phyloP scores from a whole-genome alignment of 2,329 filamentous ascomycete genomes.

The Plenodomus lindquistii region DNA sequence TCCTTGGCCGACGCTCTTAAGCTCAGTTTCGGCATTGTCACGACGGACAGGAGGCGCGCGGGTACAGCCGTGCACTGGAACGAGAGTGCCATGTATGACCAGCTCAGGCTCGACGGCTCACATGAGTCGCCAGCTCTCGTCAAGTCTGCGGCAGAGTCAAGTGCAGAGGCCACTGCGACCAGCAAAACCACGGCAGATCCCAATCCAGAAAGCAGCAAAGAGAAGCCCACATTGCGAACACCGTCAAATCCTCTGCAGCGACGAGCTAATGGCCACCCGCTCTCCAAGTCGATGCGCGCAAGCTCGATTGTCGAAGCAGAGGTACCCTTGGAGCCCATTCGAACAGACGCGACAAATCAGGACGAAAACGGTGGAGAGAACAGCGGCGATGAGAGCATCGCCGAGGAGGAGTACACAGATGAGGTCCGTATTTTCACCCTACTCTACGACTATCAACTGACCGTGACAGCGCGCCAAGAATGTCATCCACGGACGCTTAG shows the following conservation, averaged over 20 bases:
- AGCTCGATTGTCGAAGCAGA: conserved; percentile 40
- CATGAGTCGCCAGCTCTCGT: conserved; percentile 44
- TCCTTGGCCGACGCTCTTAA: conserved; percentile 94
- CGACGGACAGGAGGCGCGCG: conserved; percentile 67
- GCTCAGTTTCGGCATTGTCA: conserved; percentile 96
- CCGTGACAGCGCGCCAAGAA: conserved; percentile 68
- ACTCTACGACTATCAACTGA: conserved; percentile 13
- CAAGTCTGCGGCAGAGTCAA: conserved; percentile 36
- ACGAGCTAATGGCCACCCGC: conserved; percentile 39
- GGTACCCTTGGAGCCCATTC: conserved; percentile 30
- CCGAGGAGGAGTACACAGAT: conserved; percentile 65
- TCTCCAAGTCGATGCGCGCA: conserved; percentile 42
- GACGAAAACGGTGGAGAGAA: conserved; percentile 20
- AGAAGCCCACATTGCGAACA: conserved; percentile 25
- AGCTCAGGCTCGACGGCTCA: conserved; percentile 47
- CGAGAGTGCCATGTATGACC: conserved; percentile 74
- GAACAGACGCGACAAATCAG: conserved; percentile 22
- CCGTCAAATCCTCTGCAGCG: conserved; percentile 35
- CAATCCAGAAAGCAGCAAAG: conserved; percentile 31
- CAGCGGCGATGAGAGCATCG: conserved; percentile 26
- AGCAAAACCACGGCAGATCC: conserved; percentile 30
- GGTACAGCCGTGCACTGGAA: conserved; percentile 61
- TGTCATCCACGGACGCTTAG: conserved; percentile 86
- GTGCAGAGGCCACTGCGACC: conserved; percentile 39
- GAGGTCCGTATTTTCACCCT: conserved; percentile 47